Conservation (phyloP, 805 yeast species). For the Hanseniaspora thailandica region DNA sequence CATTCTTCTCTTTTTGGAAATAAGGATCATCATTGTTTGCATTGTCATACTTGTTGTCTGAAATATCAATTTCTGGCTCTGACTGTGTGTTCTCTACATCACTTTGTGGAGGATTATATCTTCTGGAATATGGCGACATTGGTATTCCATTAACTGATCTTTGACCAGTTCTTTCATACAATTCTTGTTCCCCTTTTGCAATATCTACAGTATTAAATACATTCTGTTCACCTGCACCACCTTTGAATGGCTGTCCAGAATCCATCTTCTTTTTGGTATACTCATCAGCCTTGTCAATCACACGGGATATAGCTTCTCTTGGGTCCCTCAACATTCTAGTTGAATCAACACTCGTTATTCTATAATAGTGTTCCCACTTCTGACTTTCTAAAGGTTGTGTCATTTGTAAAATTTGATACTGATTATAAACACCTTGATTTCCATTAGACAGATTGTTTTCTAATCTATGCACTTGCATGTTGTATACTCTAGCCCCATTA, state of each 20-base stretch:
- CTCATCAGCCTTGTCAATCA: constrained; percentile 18
- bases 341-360: constrained; percentile 41
- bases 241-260: constrained; percentile 32
- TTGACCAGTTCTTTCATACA: constrained; percentile 9
- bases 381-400: constrained; percentile 29
- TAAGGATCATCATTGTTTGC: constrained; percentile 23
- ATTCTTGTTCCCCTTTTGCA: constrained; percentile 6
- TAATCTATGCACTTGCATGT: constrained; percentile 23
- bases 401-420: constrained; percentile 28
- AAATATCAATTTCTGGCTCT: not conserved
- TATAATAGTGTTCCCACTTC: constrained; percentile 44
- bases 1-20: constrained; percentile 6
- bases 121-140: constrained; percentile 5
- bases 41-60: not conserved
- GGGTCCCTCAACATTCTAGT: constrained; percentile 48
- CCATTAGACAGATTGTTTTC: constrained; percentile 1
- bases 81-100: not conserved
- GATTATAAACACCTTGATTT: constrained; percentile 20
- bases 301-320: constrained; percentile 28
- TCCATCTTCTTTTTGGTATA: constrained; percentile 21
- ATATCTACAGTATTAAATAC: constrained; percentile 15
- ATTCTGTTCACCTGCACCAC: constrained; percentile 29
- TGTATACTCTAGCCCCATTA: constrained; percentile 27
- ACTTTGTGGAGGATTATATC: not conserved
- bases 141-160: not conserved